phyloP scores from a whole-genome alignment of 495 filamentous ascomycete genomes.

The Aspergillus kassunensis region DNA sequence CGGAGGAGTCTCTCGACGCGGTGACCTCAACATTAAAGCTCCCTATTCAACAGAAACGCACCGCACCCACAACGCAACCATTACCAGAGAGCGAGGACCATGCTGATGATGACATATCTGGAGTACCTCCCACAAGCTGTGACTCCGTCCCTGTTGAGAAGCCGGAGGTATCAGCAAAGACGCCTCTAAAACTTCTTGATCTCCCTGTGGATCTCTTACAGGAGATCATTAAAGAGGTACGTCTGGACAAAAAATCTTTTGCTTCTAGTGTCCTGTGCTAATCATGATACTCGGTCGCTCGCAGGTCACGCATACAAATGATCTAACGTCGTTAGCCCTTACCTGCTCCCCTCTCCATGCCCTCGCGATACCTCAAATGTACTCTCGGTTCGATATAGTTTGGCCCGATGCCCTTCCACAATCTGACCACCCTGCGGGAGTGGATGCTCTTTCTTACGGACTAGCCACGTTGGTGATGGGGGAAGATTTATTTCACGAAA shows the following conservation, averaged over 20 bases:
- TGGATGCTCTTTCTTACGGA: conserved; percentile 90
- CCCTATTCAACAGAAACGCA: conserved; percentile 4
- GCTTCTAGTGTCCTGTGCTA: not conserved
- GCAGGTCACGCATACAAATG: conserved; percentile 83
- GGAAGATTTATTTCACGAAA: conserved; percentile 61
- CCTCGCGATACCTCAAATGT: conserved; percentile 80
- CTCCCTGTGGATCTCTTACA: conserved; percentile 84
- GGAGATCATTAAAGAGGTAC: conserved; percentile 84
- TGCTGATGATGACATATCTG: not conserved
- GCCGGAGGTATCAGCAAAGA: conserved; percentile 7
- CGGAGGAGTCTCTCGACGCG: conserved; percentile 27
- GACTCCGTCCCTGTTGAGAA: not conserved
- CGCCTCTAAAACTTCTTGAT: conserved; percentile 62
- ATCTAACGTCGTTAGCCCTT: conserved; percentile 76
- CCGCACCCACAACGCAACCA: not conserved
- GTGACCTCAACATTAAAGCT: conserved; percentile 6
- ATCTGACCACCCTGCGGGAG: conserved; percentile 65
- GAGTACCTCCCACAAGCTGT: not conserved
- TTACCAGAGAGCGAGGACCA: conserved; percentile 9
- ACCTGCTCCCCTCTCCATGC: conserved; percentile 81
- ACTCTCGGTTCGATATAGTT: conserved; percentile 89
- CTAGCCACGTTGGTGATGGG: conserved; percentile 81
- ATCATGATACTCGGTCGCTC: conserved; percentile 8
- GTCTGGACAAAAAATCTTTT: conserved; percentile 1
- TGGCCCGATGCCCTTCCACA: conserved; percentile 74